Conservation (phyloP, 2,329 filamentous ascomycete species). For the Colletotrichum spaethianum region DNA sequence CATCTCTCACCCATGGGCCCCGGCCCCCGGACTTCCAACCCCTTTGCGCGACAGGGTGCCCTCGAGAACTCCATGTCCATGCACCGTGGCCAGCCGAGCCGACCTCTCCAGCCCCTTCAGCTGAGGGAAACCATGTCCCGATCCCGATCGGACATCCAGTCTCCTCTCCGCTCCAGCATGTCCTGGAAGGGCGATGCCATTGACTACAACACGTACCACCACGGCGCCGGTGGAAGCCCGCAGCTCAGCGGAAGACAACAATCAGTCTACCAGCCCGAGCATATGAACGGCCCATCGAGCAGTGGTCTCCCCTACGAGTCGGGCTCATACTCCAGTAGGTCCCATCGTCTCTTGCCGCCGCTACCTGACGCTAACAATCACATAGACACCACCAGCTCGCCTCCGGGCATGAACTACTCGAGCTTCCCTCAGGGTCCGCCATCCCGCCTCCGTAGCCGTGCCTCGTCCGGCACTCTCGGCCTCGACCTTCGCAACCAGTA, state of each 20-base stretch:
- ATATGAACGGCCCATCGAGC: constrained; percentile 58
- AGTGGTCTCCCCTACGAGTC: constrained; percentile 65
- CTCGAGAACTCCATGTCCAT: constrained; percentile 57
- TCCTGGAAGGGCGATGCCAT: constrained; percentile 74
- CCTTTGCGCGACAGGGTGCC: constrained; percentile 65
- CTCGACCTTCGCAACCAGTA: constrained; percentile 63
- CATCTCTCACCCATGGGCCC: constrained; percentile 64
- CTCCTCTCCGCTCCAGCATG: constrained; percentile 72
- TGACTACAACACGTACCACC: constrained; percentile 69
- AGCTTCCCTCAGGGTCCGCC: constrained; percentile 61
- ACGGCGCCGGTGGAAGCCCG: constrained; percentile 61
- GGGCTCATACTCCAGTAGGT: constrained; percentile 66
- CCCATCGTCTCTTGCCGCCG: neutral
- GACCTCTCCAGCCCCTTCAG: constrained; percentile 71
- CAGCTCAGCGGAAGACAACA: constrained; percentile 62
- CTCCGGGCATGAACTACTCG: constrained; percentile 65
- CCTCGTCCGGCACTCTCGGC: constrained; percentile 62
- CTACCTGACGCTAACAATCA: constrained; percentile 42
- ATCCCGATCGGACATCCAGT: constrained; percentile 71
- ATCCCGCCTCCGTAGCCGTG: constrained; percentile 62
- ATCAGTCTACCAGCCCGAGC: constrained; percentile 65
- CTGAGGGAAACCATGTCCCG: constrained; percentile 70
- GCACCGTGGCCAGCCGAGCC: constrained; percentile 61
- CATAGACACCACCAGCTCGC: constrained; percentile 63
- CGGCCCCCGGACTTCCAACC: constrained; percentile 65